Evolutionary conservation across 2,329 filamentous ascomycete species (phyloP).

Genomic region (Trichophyton rubrum): DNA sequence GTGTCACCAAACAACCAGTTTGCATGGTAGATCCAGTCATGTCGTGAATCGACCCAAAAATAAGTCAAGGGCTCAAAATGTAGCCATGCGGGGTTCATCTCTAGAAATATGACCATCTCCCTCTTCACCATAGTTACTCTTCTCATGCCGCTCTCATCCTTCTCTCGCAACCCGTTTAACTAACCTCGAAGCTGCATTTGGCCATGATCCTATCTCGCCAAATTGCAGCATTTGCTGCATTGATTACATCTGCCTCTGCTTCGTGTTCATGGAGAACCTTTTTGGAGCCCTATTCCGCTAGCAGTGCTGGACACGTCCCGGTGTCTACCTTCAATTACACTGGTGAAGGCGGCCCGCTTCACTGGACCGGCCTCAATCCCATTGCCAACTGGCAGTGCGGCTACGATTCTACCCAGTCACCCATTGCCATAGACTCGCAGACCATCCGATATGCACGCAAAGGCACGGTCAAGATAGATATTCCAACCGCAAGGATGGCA

Average conservation of each 20-base stretch:
- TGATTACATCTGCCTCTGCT: background rate
- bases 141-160: no score
- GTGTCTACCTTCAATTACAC: background rate
- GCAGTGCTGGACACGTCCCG: background rate
- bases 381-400: background rate
- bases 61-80: no score
- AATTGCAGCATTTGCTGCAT: background rate
- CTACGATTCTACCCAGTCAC: background rate
- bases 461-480: background rate
- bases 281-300: background rate
- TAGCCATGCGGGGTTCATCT: no score
- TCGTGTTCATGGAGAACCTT: background rate
- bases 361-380: background rate
- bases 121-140: no score
- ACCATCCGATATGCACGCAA: background rate
- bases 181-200: no score
- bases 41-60: no score
- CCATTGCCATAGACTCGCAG: background rate
- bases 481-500: background rate
- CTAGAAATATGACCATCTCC: no score
- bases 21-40: no score
- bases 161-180: no score
- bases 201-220: background rate
- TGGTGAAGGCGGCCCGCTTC: background rate
- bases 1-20: no score